A percentile compares a stretch with the other conserved stretches of the same genome.
Evolutionary conservation across 2,329 filamentous ascomycete species (phyloP).

Genomic region (Leptographium galeiforme): DNA sequence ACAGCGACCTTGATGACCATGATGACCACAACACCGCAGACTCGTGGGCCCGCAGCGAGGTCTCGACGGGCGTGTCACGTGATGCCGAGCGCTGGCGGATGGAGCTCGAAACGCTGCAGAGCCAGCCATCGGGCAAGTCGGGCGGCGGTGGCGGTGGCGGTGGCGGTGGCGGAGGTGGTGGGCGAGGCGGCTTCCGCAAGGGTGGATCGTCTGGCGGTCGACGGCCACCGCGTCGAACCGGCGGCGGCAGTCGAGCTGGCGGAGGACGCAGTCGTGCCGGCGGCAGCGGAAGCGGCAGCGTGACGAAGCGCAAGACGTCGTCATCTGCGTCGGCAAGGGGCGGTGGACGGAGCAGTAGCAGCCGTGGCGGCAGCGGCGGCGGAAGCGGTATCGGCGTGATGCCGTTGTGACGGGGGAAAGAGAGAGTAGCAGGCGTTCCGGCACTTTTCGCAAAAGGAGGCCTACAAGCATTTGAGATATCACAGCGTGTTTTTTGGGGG

Average conservation of each 20-base stretch:
- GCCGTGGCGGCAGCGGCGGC: not conserved
- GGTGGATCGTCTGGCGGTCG: conserved; percentile 4
- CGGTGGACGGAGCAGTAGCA: conserved; percentile 1
- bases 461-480: not conserved
- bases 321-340: not conserved
- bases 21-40: conserved; percentile 14
- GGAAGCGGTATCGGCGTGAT: conserved; percentile 12
- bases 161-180: conserved; percentile 13
- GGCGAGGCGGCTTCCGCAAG: conserved; percentile 12
- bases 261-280: conserved; percentile 5
- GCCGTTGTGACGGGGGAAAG: conserved; percentile 10
- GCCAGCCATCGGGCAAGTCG: conserved; percentile 5
- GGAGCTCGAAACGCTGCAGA: conserved; percentile 16
- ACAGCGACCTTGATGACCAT: conserved; percentile 11
- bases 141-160: conserved; percentile 11
- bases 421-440: not conserved
- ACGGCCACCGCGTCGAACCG: conserved; percentile 6
- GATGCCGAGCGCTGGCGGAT: conserved; percentile 17
- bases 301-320: conserved; percentile 3
- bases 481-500: not conserved
- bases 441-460: not conserved
- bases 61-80: conserved; percentile 4
- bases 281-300: conserved; percentile 7
- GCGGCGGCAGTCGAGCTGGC: conserved; percentile 1
- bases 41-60: not conserved